phyloP scores from a whole-genome alignment of 306 rosid genomes.

The Clitoria ternatea region DNA sequence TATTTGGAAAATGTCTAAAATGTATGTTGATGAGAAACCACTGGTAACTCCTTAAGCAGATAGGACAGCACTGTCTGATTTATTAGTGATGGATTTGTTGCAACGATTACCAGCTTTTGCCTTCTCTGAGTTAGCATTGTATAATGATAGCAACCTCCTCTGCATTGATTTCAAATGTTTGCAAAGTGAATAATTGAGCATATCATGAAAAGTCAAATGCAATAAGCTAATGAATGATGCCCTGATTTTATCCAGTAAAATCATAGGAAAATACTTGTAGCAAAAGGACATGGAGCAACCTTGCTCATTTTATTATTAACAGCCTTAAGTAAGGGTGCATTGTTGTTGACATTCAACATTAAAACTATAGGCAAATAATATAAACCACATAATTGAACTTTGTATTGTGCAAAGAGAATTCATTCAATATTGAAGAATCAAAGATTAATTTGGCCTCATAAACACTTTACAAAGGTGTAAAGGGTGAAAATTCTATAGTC shows the following conservation, averaged over 20 bases:
- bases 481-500: not conserved
- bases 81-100: constrained; percentile 21
- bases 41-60: constrained; percentile 38
- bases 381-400: not conserved
- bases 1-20: not conserved
- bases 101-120: constrained; percentile 17
- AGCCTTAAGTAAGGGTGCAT: not conserved
- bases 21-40: not conserved
- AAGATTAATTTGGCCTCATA: not conserved
- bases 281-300: not conserved
- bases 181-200: not conserved
- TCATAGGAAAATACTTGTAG: not conserved
- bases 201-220: constrained; percentile 2
- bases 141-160: constrained; percentile 46
- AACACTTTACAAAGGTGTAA: not conserved
- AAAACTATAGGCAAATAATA: not conserved
- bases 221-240: not conserved
- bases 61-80: constrained; percentile 42
- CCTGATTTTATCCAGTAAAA: not conserved
- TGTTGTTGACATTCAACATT: not conserved
- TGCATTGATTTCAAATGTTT: constrained; percentile 20
- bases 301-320: not conserved
- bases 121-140: constrained; percentile 35
- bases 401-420: not conserved
- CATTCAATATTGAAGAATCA: not conserved